These are phyloP conservation scores for Chondrostereum purpureum DNA, from an alignment of 1,284 basidiomycete species.

Conservation along the genomic window DNA sequence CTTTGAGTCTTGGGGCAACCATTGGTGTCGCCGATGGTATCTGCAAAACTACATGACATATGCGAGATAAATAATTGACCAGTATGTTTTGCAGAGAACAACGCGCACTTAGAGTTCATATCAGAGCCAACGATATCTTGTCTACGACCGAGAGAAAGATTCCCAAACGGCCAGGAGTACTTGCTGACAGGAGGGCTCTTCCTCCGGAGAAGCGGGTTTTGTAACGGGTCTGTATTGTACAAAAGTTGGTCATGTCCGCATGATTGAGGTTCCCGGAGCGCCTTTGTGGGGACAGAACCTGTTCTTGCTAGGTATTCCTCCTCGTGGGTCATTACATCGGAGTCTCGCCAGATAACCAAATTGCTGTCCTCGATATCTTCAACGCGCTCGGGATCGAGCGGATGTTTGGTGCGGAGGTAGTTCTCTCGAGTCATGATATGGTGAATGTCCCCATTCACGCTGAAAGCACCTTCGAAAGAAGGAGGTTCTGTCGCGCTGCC, in stretches of 20 bases:
- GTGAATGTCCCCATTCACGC: slow-evolving; percentile 62
- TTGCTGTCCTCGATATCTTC: slow-evolving; percentile 35
- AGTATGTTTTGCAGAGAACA: no score
- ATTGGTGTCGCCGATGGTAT: slow-evolving; percentile 55
- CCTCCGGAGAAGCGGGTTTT: slow-evolving; percentile 48
- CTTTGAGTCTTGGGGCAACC: slow-evolving; percentile 75
- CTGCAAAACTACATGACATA: slow-evolving; percentile 68
- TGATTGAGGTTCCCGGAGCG: slow-evolving; percentile 24
- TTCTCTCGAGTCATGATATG: slow-evolving; percentile 70
- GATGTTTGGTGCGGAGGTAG: slow-evolving; percentile 56
- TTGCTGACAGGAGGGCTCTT: slow-evolving; percentile 26
- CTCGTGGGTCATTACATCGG: slow-evolving; percentile 60
- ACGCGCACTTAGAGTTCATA: slow-evolving; percentile 48
- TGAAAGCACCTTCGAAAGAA: slow-evolving; percentile 74
- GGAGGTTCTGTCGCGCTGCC: slow-evolving; percentile 49
- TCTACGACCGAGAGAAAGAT: slow-evolving; percentile 32
- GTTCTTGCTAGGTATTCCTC: slow-evolving; percentile 26
- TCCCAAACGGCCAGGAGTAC: slow-evolving; percentile 26
- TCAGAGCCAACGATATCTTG: slow-evolving; percentile 52
- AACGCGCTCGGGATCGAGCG: slow-evolving; percentile 48
- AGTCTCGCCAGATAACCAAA: slow-evolving; percentile 70
- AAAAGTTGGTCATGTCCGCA: slow-evolving; percentile 68
- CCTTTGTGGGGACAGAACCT: slow-evolving; percentile 18
- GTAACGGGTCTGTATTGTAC: slow-evolving; percentile 56
- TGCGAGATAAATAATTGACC: no score